Evolutionary conservation across 1,139 yeast species (phyloP), one percentile per base, ranked within the genome.

Genomic region (Magnusiomyces tetraspermus): DNA sequence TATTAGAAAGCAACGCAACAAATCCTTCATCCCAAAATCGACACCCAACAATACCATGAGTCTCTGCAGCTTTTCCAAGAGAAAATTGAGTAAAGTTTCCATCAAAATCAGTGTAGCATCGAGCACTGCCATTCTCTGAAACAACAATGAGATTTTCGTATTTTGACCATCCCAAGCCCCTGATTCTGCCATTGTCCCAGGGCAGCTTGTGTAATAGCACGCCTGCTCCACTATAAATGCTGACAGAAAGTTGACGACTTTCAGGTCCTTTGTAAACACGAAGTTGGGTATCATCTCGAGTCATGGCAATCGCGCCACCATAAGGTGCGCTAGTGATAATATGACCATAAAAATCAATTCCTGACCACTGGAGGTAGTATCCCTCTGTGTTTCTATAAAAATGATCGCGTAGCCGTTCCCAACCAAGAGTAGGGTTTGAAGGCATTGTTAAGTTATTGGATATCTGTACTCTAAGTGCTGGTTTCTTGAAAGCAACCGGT

Each of bases 31-130:
- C 66, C 58, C 61, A 66, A 55, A 70, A 71, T 55, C 60, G 59
- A 52, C 70, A 64, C 43, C 72, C 72, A 11, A 62, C 64, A n/a
- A 80, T 68, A 0, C 63, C 63, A 17, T 67, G 63, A 24, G 67
- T 58, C 50, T 72, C 75, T 1, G 73, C 69, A 3, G 69, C 67
- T 50, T 67, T 58, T 2, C 71, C 71, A 13, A 77, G 57, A 48
- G 69, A 61, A 51, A 69, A 76, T 46, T 83, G 87, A 49, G 76
- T 74, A 61, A 82, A 82, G 52, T 78, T 80, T 3, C 88, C 87
- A 37, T 78, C 78, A 57, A 85, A 80, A 59, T 86, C 90, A 49
- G 76, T 69, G 63, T 89, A 90, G 49, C 76, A 71, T 56, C 96
- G 71, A 43, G 78, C 78, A 38, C 73, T 72, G 1, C 88, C 95